Base-by-base conservation (phyloP, 1,139 yeast species). In the Suhomyces atakaporum region DNA sequence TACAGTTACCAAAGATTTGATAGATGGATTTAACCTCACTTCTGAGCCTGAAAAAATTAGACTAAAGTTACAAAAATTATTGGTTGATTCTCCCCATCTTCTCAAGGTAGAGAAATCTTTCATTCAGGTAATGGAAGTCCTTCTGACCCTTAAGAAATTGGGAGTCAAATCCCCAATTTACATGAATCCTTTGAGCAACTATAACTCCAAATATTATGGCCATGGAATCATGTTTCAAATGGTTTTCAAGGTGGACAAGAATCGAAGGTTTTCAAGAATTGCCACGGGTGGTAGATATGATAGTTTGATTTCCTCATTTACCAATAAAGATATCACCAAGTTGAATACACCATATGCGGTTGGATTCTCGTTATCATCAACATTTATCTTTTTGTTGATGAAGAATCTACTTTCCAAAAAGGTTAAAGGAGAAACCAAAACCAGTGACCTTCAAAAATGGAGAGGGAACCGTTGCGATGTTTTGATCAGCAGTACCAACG, bases 261-360 rank as follows among this genome's bases (percentile, higher is more conserved):
- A 53, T 29, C 57, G 70, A 32, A 53, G 63, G 14, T 59, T 49
- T 31, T 56, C 74, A 0, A 58, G 90, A 27, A 63, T 87, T 27
- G 94, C 94, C 9, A 92, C 95, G 1, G 98, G 98, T 30, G 98
- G 98, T 1, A 67, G 98, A 34, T 92, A 88, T 53, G 97, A 92
- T 53, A 64, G 70, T 15, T 67, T 90, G 45, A 75, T 89, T 14
- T 66, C 77, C 2, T 73, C 81, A 12, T 73, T 87, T 43, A 75
- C 88, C 0, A 77, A 58, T 30, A 57, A 56, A 13, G 62, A 60
- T 24, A 49, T 66, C 10, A 49, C 57, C 1, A 59, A 58, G 25
- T 40, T 51, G 5, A 51, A 47, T 5, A 62, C 66, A 3, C 67
- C 68, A 0, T 76, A 76, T 47, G 95, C 88, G 0, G 97, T 89